Base-by-base conservation (phyloP, 129 eudicot species). In the Centrapalus pauciflorus region DNA sequence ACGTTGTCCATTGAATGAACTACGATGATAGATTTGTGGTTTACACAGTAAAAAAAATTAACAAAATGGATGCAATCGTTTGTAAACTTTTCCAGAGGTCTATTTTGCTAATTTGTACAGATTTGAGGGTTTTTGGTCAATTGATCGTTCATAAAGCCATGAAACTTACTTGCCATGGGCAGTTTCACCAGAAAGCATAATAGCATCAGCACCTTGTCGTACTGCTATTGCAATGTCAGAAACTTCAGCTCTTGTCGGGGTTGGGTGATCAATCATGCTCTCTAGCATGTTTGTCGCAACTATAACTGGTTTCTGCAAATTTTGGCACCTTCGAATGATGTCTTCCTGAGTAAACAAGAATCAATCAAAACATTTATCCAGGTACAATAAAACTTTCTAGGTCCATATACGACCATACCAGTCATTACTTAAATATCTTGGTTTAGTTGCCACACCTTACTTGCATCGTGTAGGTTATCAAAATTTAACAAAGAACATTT, bases 161-260 rank as follows among this genome's bases (percentile, higher is more conserved):
- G 10, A 7, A 56, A 82, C 95, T 81, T 81, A 93, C 99, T 93
- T 93, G 46, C 99, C 96, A 77, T 93, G 96, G 45, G 99, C 95
- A 46, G 99, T 93, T 89, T 93, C 99, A 55, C 99, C 99, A 12
- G 99, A 93, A 58, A 93, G 96, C 99, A 93, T 93, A 58, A 86
- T 64, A 17, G 96, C 99, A 74, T 93, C 99, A 49, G 94, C 81
- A 62, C 90, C 96, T 87, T 85, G 96, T 70, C 85, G 61, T 37
- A 91, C 97, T 1, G 96, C 96, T 25, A 91, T 87, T 1, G 97
- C 88, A 79, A 87, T 93, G 80, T 93, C 99, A 49, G 95, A 93
- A 55, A 93, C 99, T 81, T 93, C 96, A 4, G 99, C 99, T 80
- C 99, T 89, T 54, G 99, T 93, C 10, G 99, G 99, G 24, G 96